Percentiles rank a stretch among this genome's conserved stretches.
Conservation (phyloP, 257 asterid species). For the Leonotis leonurus region DNA sequence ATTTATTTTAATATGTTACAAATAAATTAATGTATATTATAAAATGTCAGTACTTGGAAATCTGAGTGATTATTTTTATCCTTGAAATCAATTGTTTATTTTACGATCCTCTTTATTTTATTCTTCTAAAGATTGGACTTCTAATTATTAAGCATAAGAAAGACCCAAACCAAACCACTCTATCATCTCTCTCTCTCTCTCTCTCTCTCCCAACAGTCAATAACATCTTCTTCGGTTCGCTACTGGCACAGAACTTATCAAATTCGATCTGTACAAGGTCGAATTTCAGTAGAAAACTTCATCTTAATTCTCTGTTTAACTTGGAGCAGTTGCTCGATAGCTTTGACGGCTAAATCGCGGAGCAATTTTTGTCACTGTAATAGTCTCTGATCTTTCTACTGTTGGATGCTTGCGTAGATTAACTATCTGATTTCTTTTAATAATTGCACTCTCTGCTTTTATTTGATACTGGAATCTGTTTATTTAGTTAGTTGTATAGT, state of each 20-base stretch:
- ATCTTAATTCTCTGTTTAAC: background rate
- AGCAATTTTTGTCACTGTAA: conserved; percentile 13
- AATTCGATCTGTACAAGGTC: background rate
- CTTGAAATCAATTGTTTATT: too few species aligned
- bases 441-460: background rate
- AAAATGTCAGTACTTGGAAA: too few species aligned
- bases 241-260: background rate
- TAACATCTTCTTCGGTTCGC: background rate
- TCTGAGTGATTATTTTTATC: too few species aligned
- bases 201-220: background rate
- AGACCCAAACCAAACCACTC: background rate
- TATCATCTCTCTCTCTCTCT: too few species aligned
- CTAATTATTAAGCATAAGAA: background rate
- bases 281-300: background rate
- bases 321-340: background rate
- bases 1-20: too few species aligned
- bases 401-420: conserved; percentile 1
- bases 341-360: conserved; percentile 6
- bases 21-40: too few species aligned
- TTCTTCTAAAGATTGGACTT: too few species aligned
- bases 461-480: background rate
- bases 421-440: background rate
- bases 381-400: conserved; percentile 15
- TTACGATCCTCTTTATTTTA: too few species aligned
- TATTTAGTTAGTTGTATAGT: background rate